A percentile compares a stretch with the other conserved stretches of the same genome.
phyloP scores from a whole-genome alignment of 495 filamentous ascomycete species.

The Penicillium daleae region DNA sequence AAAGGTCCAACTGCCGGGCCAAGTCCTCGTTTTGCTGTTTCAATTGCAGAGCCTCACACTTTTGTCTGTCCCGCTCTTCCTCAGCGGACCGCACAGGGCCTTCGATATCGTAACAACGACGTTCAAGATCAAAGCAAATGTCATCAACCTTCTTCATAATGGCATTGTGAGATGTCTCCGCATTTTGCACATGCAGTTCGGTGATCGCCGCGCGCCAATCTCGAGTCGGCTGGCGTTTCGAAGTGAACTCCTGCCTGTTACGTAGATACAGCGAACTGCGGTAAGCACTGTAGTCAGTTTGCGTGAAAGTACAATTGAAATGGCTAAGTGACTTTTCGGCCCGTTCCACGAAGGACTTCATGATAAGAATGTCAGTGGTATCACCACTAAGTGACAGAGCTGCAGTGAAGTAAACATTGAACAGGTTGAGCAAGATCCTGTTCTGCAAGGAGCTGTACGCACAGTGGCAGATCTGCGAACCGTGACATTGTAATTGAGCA shows the following conservation, averaged over 20 bases:
- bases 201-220: constrained; percentile 52
- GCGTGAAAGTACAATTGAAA: constrained; percentile 26
- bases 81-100: constrained; percentile 50
- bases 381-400: constrained; percentile 20
- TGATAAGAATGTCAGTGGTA: constrained; percentile 14
- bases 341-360: constrained; percentile 23
- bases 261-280: constrained; percentile 15
- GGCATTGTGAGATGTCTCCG: constrained; percentile 39
- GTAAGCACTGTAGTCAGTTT: constrained; percentile 16
- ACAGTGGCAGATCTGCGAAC: constrained; percentile 24
- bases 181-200: constrained; percentile 38
- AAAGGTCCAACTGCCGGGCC: constrained; percentile 31
- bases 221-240: constrained; percentile 22
- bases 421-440: constrained; percentile 33
- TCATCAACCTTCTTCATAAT: constrained; percentile 53
- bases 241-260: constrained; percentile 14
- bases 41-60: constrained; percentile 30
- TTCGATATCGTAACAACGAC: constrained; percentile 54
- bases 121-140: constrained; percentile 59
- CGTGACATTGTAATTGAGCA: constrained; percentile 26
- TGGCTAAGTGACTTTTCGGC: constrained; percentile 16
- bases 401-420: constrained; percentile 32
- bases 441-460: constrained; percentile 33
- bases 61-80: constrained; percentile 45
- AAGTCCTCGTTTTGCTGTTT: constrained; percentile 34